Evolutionary conservation across 2,329 filamentous ascomycete genomes (phyloP), one percentile per base, ranked within the genome.

Genomic region (Tympanopsis confertula): DNA sequence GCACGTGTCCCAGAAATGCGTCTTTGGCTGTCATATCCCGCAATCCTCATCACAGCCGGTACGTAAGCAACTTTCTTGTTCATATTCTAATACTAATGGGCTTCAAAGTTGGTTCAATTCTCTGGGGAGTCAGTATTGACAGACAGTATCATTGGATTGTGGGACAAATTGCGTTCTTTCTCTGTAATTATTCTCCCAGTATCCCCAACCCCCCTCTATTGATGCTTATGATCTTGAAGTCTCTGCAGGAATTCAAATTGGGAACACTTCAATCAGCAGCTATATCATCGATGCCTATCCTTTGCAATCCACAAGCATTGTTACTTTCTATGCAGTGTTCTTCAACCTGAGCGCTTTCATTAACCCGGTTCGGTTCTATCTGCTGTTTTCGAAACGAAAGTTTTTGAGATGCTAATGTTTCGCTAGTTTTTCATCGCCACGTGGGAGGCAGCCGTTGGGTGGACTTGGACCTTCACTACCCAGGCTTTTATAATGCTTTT

Each of bases 271-370:
- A 2, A 53, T 68, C 7, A 66, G 61, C 33, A 59, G 62, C 4
- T 75, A 75, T 47, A 59, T 74, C 13, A 62, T 75, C 22, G 71
- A 76, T 47, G 60, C 60, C 35, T 74, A 75, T 47, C 69, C 69
- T 0, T 50, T 68, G 13, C 68, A 74, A 46, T 66, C 65, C 26
- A 74, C 69, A 50, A 65, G 65, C 30, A 57, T 69, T 26, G 60
- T 73, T 20, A 69, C 64, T 5, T 74, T 73, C 46, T 74, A 72
- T 46, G 58, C 65, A 5, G 67, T 73, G 3, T 56, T 71, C 33
- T 57, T 73, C 28, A 74, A 72, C 44, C 45, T 71, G 35, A 62
- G 62, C 29, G 63, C 63, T 3, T 70, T 70, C 42, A 40, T 56
- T 20, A 54, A 57, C 37, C 56, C 57, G 13, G 30, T 33, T 12